Conservation (phyloP, 208 protist genomes). For the Wallacemonas sp. region DNA sequence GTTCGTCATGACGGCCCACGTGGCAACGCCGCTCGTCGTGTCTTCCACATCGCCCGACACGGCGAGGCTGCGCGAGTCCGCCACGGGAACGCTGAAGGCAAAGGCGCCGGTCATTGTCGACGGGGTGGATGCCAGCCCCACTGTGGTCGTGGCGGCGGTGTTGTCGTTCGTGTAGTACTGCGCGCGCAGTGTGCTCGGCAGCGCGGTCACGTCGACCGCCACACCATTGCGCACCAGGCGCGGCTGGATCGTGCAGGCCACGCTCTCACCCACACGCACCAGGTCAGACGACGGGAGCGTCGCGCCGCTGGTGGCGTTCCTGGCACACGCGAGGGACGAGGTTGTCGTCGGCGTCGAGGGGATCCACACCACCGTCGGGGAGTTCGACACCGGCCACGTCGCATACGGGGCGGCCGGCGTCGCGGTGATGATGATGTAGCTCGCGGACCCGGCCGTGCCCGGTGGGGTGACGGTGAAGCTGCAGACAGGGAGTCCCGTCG, state of each 20-base stretch:
- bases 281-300: conserved; percentile 21
- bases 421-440: conserved; percentile 61
- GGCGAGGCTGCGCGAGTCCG: conserved; percentile 19
- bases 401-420: conserved; percentile 33
- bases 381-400: conserved; percentile 60
- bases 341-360: conserved; percentile 38
- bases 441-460: conserved; percentile 19
- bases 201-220: conserved; percentile 50
- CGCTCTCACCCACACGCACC: conserved; percentile 40
- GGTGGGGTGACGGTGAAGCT: conserved; percentile 67
- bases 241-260: conserved; percentile 66
- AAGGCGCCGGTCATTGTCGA: conserved; percentile 58
- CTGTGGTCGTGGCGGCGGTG: conserved; percentile 18
- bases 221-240: conserved; percentile 37
- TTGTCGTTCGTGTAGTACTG: conserved; percentile 32
- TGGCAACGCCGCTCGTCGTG: conserved; percentile 1
- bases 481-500: conserved; percentile 41
- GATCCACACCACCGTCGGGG: conserved; percentile 63
- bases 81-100: conserved; percentile 39
- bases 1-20: conserved; percentile 50
- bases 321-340: conserved; percentile 46
- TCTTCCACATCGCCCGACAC: conserved; percentile 43
- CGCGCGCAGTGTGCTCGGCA: conserved; percentile 40
- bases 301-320: neutral
- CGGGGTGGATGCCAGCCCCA: conserved; percentile 57